phyloP scores from a whole-genome alignment of 805 yeast species.

The Zygosaccharomyces bisporus region DNA sequence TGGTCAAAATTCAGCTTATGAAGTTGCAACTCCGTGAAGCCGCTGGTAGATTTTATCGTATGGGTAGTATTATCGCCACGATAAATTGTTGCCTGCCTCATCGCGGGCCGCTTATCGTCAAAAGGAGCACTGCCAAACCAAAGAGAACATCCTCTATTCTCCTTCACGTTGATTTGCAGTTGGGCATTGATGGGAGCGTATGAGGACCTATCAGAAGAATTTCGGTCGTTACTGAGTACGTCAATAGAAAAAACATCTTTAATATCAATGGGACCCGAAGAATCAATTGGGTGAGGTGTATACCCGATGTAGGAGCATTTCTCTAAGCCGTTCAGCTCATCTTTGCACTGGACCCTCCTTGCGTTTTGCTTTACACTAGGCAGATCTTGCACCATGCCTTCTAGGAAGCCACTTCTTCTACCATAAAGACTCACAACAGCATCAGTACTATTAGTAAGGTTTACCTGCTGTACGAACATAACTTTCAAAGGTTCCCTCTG shows the following conservation, averaged over 20 bases:
- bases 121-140: conserved; percentile 48
- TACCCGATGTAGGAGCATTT: conserved; percentile 50
- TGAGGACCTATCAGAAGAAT: conserved; percentile 42
- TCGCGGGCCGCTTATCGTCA: conserved; percentile 47
- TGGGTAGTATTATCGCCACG: conserved; percentile 38
- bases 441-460: conserved; percentile 37
- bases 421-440: conserved; percentile 49
- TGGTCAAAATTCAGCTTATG: conserved; percentile 63
- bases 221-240: conserved; percentile 48
- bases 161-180: conserved; percentile 51
- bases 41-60: conserved; percentile 51
- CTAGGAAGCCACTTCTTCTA: conserved; percentile 44
- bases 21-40: conserved; percentile 60
- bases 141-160: conserved; percentile 62
- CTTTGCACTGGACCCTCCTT: conserved; percentile 36
- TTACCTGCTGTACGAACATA: conserved; percentile 60
- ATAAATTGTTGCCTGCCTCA: conserved; percentile 56
- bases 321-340: conserved; percentile 46
- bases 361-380: conserved; percentile 54
- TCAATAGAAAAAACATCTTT: conserved; percentile 46
- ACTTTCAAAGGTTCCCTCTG: conserved; percentile 63
- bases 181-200: conserved; percentile 68
- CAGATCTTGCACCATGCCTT: conserved; percentile 49
- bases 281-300: conserved; percentile 47
- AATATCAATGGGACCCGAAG: conserved; percentile 33